Evolutionary conservation across 805 yeast genomes (phyloP), one percentile per base, ranked within the genome.

Genomic region (Yarrowia bubula): DNA sequence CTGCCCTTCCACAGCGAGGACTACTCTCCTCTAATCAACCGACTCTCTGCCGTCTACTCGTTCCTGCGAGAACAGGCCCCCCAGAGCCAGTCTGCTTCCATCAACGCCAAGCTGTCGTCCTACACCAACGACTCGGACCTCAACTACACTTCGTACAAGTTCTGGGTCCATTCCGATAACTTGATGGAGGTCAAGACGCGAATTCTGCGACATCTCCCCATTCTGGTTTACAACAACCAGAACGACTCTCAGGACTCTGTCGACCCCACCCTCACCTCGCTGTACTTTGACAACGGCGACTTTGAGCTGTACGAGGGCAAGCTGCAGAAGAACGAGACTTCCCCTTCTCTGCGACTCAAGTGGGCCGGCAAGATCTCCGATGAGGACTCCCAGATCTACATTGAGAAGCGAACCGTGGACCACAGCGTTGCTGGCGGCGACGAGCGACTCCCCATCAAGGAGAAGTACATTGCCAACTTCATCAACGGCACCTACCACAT

Each of bases 171-270:
- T 75, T 92, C 93, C n/a, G 99, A 95, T 71, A 89, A 91, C 74
- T 75, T 95, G 74, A 92, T 93, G 97, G 98, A 93, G 78, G 97
- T 92, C 65, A 93, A 93, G 79, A 91, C 98, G n/a, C 86, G 92
- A 67, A 90, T 93, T 69, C 83, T 93, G 74, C 88, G 98, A 75
- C 96, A 91, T 72, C 83, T 93, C 69, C 99, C 99, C 1, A 96
- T 92, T 6, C 81, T 93, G 68, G 89, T 93, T 55, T 95, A 92
- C 68, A 80, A 82, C 69, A 81, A 77, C 58, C 78, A 78, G 63
- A 80, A 79, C 53, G 83, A 79, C 51, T 85, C 81, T 66, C 70
- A 64, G 50, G 72, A 70, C 57, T 73, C 69, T 31, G 77, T 77
- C 31, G 98, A 92, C 71, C 97, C 97, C 18, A 86, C 85, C 8